Evolutionary conservation across 192 early-diverging fungal genomes (phyloP).

Genomic region (Podila minutissima): DNA sequence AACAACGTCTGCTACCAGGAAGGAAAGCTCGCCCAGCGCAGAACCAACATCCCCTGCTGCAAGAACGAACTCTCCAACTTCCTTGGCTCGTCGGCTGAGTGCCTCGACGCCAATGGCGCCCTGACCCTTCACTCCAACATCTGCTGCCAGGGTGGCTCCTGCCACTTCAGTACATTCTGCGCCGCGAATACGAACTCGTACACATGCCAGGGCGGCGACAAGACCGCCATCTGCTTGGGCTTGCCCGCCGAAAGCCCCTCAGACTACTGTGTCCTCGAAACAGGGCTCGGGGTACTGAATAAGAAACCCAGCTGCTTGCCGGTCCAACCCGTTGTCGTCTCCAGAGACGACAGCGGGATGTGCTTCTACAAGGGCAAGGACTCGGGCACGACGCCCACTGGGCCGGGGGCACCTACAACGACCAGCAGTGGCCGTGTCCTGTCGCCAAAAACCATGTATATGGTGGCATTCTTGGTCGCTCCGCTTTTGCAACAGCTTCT

Average conservation of each 20-base stretch:
- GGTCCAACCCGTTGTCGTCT: no score
- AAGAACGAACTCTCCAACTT: neutral
- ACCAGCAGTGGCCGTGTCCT: no score
- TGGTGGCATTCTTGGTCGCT: no score
- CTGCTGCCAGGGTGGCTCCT: neutral
- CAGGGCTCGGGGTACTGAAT: neutral
- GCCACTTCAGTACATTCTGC: no score
- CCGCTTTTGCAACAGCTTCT: neutral
- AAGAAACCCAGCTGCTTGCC: no score
- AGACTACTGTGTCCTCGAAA: neutral
- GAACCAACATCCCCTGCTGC: neutral
- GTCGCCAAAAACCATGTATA: no score
- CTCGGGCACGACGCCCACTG: no score
- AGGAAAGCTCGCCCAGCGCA: neutral
- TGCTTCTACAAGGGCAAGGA: no score
- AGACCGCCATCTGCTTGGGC: neutral
- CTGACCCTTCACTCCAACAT: neutral
- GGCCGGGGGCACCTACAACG: no score
- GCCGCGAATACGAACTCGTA: neutral
- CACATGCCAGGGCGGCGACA: neutral
- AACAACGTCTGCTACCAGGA: neutral
- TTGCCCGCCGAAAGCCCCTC: no score
- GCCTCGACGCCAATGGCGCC: neutral
- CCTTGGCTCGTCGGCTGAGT: neutral
- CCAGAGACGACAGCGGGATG: no score